Evolutionary conservation across 305 asterid species (phyloP), one percentile per base, ranked within the genome.

Genomic region (Nicotiana rustica): DNA sequence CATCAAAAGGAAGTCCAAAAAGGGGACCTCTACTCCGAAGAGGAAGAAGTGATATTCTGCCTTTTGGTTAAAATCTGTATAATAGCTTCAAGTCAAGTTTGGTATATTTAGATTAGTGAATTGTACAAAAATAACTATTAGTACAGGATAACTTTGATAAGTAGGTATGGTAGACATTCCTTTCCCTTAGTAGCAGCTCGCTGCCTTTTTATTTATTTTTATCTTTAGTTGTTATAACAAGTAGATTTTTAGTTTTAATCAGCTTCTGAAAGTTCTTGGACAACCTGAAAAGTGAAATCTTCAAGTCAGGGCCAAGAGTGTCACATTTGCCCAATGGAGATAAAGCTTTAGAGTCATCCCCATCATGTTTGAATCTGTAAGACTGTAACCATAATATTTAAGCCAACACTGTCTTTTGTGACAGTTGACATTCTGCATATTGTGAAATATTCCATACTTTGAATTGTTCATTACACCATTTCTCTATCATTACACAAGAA

Each of bases 21-120:
- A 75, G 17, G 25, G 47, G 64, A 14, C 65, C 10, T 49, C 79
- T 75, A 75, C 15, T 52, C 29, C 79, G 9, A 75, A 75, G 79
- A 75, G 31, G 31, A 57, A 59, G 60, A 49, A 29, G 64, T 15
- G 64, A 52, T 49, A 52, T 47, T 21, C 62, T 13, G 25, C 55
- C 47, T 14, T 17, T 25, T 6, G 44, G 79, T 14, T 21, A 25
- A 29, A 10, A 25, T 52, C 65, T 75, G 79, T 75, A 52, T 29
- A 71, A 71, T 75, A 49, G 79, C 21, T 73, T 5, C 14, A 21
- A 10, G 14, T 71, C 59, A 44, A 38, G 57, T 69, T 18, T 6
- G 15, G 44, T 75, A 75, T 25, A 75, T 75, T 75, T 75, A 75
- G 65, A 75, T 75, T 25, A 75, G 79, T 52, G 41, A 75, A 75